A percentile compares a stretch with the other conserved stretches of the same genome.
Evolutionary conservation across 768 basidiomycete genomes (phyloP).

Genomic region (Phlebiopsis gigantea): DNA sequence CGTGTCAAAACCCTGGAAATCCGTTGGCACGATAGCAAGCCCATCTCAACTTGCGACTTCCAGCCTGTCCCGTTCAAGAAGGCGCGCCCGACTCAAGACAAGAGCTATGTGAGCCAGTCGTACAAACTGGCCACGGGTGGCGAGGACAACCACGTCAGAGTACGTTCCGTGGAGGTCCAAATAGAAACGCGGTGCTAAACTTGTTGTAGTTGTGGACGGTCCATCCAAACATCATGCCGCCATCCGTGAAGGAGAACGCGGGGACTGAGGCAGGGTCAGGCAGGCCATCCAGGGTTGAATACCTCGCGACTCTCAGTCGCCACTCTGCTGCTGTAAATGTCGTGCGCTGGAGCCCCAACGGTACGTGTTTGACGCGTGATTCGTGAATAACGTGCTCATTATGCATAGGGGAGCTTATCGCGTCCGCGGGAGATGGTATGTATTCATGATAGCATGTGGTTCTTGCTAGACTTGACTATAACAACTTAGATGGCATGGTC

Average conservation of each 20-base stretch:
- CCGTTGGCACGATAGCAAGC: constrained; percentile 93
- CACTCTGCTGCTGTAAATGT: constrained; percentile 97
- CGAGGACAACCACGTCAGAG: constrained; percentile 95
- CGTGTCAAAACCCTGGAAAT: constrained; percentile 90
- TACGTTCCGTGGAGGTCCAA: constrained; percentile 41
- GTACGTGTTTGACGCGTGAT: constrained; percentile 35
- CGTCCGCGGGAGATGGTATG: constrained; percentile 96
- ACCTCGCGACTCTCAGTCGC: constrained; percentile 87
- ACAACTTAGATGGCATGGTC: constrained; percentile 82
- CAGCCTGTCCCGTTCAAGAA: constrained; percentile 82
- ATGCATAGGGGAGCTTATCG: constrained; percentile 77
- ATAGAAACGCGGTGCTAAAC: background rate
- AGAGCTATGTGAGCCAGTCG: constrained; percentile 59
- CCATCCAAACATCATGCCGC: constrained; percentile 80
- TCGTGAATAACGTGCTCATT: background rate
- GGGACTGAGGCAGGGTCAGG: constrained; percentile 30
- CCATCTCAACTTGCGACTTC: constrained; percentile 96
- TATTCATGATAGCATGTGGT: constrained; percentile 4
- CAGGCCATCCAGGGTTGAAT: constrained; percentile 87
- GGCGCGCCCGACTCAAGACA: constrained; percentile 59
- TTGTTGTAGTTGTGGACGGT: constrained; percentile 84
- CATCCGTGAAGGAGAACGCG: constrained; percentile 43
- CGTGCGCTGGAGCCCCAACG: constrained; percentile 92
- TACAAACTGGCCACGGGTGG: constrained; percentile 94
- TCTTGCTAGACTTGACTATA: constrained; percentile 7